Percentiles rank a stretch among this genome's conserved stretches.
Evolutionary conservation across 208 protist species (phyloP).

Genomic region (Crithidia mellificae): DNA sequence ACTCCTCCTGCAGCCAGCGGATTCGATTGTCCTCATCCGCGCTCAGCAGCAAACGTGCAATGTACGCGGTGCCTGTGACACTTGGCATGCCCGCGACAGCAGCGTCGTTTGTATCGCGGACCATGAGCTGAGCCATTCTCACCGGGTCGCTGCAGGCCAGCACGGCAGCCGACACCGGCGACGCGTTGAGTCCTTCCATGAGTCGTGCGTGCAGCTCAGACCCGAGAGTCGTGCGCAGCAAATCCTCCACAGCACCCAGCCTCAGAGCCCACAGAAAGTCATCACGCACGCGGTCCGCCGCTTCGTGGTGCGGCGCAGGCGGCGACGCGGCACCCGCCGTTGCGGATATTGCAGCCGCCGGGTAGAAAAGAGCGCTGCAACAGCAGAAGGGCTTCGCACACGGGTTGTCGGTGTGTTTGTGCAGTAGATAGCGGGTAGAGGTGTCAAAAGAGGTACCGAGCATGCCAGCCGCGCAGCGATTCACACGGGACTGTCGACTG

Average conservation of each 20-base stretch:
- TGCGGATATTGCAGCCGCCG: too few relatives aligned
- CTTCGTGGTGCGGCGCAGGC: slow-evolving; percentile 7
- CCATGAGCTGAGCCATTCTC: slow-evolving; percentile 4
- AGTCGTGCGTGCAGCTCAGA: slow-evolving; percentile 32
- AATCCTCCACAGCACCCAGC: slow-evolving; percentile 43
- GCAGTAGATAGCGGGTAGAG: neutral
- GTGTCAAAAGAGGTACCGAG: slow-evolving; percentile 19
- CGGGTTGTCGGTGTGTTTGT: neutral
- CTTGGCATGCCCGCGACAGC: too few relatives aligned
- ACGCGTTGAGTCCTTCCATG: slow-evolving; percentile 20
- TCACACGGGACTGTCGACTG: slow-evolving; percentile 38
- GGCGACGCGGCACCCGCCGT: neutral
- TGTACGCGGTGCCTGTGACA: too few relatives aligned
- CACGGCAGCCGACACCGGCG: neutral
- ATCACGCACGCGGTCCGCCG: slow-evolving; percentile 40
- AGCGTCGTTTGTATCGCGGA: neutral
- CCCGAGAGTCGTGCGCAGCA: slow-evolving; percentile 32
- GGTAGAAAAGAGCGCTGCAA: slow-evolving; percentile 40
- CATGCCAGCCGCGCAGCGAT: slow-evolving; percentile 45
- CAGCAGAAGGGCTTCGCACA: slow-evolving; percentile 21
- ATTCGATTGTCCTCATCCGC: slow-evolving; percentile 77
- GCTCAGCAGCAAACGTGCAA: slow-evolving; percentile 58
- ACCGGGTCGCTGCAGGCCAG: slow-evolving; percentile 27
- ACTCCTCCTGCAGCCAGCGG: slow-evolving; percentile 78
- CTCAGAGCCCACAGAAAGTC: slow-evolving; percentile 71